A percentile compares a stretch with the other conserved stretches of the same genome.
phyloP scores from a whole-genome alignment of 73 alveolate genomes.

The Tetrahymena thermophila region DNA sequence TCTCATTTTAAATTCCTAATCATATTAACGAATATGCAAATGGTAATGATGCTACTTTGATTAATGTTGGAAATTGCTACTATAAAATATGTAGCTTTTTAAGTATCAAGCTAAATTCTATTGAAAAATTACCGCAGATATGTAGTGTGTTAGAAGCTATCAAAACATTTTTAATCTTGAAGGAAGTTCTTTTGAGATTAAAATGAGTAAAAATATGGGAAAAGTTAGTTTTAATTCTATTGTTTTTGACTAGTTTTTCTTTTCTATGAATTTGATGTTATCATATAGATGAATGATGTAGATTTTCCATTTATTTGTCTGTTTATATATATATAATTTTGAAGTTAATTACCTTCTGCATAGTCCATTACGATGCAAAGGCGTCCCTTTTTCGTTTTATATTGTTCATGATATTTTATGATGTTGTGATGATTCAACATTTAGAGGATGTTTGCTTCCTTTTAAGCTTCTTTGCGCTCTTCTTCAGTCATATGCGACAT shows the following conservation, averaged over 20 bases:
- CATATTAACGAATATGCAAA: neutral
- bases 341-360: slow-evolving; percentile 69
- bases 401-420: slow-evolving; percentile 70
- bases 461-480: slow-evolving; percentile 75
- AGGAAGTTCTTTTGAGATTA: too few relatives aligned
- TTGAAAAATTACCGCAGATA: neutral
- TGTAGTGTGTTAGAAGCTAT: neutral
- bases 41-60: neutral
- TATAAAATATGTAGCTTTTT: neutral
- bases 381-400: slow-evolving; percentile 64
- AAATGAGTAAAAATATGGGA: neutral
- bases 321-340: neutral
- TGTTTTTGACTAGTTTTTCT: neutral
- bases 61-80: neutral
- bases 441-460: slow-evolving; percentile 86
- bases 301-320: neutral
- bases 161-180: neutral
- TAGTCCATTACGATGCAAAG: slow-evolving; percentile 77
- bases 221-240: neutral
- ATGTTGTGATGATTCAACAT: slow-evolving; percentile 83
- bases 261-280: neutral
- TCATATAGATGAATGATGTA: neutral
- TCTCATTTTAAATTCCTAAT: too few relatives aligned
- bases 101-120: too few relatives aligned
- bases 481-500: slow-evolving; percentile 71